A percentile compares a stretch with the other conserved stretches of the same genome.
Conservation (phyloP, 1,284 basidiomycete genomes). For the Peniophora sp. region DNA sequence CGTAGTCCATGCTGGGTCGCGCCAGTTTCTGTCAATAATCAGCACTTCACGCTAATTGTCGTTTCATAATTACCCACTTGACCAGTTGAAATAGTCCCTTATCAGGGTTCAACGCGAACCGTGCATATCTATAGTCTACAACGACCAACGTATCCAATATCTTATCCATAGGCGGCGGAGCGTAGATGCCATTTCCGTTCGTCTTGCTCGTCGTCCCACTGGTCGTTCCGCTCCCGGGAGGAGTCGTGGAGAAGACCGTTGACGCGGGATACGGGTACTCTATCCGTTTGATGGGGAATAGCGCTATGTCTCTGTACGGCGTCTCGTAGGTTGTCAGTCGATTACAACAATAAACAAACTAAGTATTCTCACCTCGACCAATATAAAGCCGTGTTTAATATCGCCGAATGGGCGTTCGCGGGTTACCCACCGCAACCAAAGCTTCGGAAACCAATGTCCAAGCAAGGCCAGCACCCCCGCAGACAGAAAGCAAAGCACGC, state of each 20-base stretch:
- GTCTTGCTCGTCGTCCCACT: neutral
- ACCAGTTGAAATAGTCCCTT: conserved; percentile 81
- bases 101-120: conserved; percentile 83
- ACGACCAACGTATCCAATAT: conserved; percentile 47
- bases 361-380: conserved; percentile 71
- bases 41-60: too few relatives aligned
- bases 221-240: conserved; percentile 4
- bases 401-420: conserved; percentile 79
- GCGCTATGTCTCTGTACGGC: conserved; percentile 71
- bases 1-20: conserved; percentile 75
- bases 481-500: conserved; percentile 59
- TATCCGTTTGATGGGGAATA: conserved; percentile 65
- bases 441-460: conserved; percentile 88
- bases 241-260: conserved; percentile 62
- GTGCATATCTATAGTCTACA: conserved; percentile 83
- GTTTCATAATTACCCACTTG: too few relatives aligned
- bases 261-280: conserved; percentile 72
- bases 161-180: conserved; percentile 23
- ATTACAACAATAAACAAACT: conserved; percentile 3
- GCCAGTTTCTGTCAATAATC: conserved; percentile 72
- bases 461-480: conserved; percentile 77
- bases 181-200: conserved; percentile 12
- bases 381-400: conserved; percentile 65
- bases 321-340: conserved; percentile 41
- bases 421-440: conserved; percentile 89